Base-by-base conservation (phyloP, 2,329 filamentous ascomycete genomes). In the Hymenoscyphus fraxineus region DNA sequence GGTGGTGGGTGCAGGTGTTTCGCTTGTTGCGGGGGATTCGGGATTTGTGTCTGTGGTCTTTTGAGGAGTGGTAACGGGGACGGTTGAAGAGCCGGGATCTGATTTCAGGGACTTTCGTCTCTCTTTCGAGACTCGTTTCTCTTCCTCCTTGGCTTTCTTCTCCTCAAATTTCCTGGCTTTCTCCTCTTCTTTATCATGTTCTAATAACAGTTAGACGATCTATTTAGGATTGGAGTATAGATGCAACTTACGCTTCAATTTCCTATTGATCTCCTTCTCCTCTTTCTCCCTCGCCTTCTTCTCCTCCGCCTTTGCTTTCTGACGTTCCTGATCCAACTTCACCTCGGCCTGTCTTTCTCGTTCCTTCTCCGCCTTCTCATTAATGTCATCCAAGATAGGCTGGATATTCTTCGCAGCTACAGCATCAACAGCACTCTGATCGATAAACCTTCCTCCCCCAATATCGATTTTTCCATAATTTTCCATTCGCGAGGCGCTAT, bases 371-470 rank as follows among this genome's bases (percentile, higher is more conserved):
- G 91, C 91, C 73, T 88, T 91, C 60, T 91, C 88, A 61, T 88
- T 88, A 67, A 97, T 95, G 68, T 96, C 91, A 69, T 97, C 89
- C 6, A 97, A 76, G 0, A 95, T 87, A 4, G 93, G 93, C 75
- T 94, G 91, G 16, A 97, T 84, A 69, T 88, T 87, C 57, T 84
- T 86, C 13, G 86, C 84, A 2, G 93, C 93, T 69, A 97, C 90
- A 6, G 86, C 86, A 68, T 97, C 87, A 16, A 97, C 86, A 58
- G 93, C 90, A 5, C 86, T 82, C 70, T 89, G 87, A 44, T 92
- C 86, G 80, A 97, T 88, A 72, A 88, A 93, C 72, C 85, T 92
- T 7, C 92, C 92, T 56, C 90, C 89, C 4, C 94, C 93, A 62
- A 97, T 86, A 68, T 95, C 80, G 38, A 88, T 73, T 70, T 84